Percentiles rank a stretch among this genome's conserved stretches.
phyloP scores from a whole-genome alignment of 176 grass and related monocot genomes.

The Carex cristatella region DNA sequence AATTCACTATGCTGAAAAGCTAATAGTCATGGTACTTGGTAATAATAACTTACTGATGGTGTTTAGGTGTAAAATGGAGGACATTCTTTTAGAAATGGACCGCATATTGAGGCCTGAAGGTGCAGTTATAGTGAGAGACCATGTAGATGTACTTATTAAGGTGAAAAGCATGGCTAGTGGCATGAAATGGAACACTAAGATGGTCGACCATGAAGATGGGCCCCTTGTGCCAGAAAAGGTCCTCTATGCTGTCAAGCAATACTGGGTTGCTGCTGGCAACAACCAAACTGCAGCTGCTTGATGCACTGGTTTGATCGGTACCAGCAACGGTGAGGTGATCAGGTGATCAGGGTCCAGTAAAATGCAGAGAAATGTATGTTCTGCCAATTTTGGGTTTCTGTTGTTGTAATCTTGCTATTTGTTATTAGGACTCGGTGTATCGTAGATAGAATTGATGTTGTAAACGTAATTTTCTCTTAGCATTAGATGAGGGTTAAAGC shows the following conservation, averaged over 20 bases:
- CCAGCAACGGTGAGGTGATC: background rate
- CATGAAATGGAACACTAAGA: constrained; percentile 71
- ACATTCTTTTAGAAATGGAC: constrained; percentile 79
- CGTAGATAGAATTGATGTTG: constrained; percentile 6
- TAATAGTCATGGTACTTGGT: background rate
- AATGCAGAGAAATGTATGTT: background rate
- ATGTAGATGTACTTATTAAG: constrained; percentile 50
- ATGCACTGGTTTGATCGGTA: constrained; percentile 18
- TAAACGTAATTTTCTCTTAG: constrained; percentile 6
- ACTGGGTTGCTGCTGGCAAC: constrained; percentile 53
- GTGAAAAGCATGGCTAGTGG: constrained; percentile 53
- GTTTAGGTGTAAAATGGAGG: constrained; percentile 63
- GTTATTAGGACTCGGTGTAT: background rate
- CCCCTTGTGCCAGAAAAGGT: constrained; percentile 53
- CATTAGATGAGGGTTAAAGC: background rate
- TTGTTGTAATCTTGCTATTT: constrained; percentile 1
- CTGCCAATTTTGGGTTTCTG: constrained; percentile 16
- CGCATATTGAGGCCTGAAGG: constrained; percentile 84
- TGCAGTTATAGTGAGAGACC: constrained; percentile 54
- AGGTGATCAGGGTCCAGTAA: background rate
- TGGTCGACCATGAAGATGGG: constrained; percentile 76
- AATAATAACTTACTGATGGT: background rate
- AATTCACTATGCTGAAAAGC: background rate
- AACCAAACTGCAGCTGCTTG: constrained; percentile 55
- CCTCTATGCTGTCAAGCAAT: constrained; percentile 67